Conservation (phyloP, 2,329 filamentous ascomycete genomes). For the Canariomyces notabilis region DNA sequence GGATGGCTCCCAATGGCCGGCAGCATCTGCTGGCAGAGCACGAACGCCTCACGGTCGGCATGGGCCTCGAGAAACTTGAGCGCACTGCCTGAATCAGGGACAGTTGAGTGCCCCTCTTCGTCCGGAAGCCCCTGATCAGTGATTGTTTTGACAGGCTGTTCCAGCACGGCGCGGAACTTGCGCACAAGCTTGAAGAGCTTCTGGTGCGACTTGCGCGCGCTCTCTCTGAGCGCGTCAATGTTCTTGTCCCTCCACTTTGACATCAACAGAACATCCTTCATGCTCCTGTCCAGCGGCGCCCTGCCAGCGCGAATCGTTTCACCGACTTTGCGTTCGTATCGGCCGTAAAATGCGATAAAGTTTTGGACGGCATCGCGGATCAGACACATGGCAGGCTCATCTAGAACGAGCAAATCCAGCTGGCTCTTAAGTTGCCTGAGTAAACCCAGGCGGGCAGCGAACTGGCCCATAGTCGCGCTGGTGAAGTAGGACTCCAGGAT, state of each 20-base stretch:
- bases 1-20: conserved; percentile 34
- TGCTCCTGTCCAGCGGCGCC: conserved; percentile 74
- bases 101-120: conserved; percentile 36
- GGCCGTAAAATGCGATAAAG: conserved; percentile 69
- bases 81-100: conserved; percentile 7
- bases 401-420: conserved; percentile 53
- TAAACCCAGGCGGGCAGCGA: conserved; percentile 64
- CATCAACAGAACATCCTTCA: conserved; percentile 87
- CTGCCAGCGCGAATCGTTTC: conserved; percentile 65
- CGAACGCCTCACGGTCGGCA: conserved; percentile 31
- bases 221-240: conserved; percentile 81
- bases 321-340: conserved; percentile 62
- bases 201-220: conserved; percentile 81
- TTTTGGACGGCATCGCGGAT: conserved; percentile 66
- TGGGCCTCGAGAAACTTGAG: conserved; percentile 24
- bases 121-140: conserved; percentile 56
- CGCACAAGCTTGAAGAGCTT: conserved; percentile 88
- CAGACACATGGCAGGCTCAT: conserved; percentile 53
- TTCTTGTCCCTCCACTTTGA: conserved; percentile 99
- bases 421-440: conserved; percentile 62
- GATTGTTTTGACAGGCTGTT: conserved; percentile 66
- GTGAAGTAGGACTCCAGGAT: conserved; percentile 76
- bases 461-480: conserved; percentile 77
- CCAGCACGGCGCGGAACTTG: conserved; percentile 78
- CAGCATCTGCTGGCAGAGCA: conserved; percentile 32